Percentiles rank a stretch among this genome's conserved stretches.
Evolutionary conservation across 208 protist genomes (phyloP).

Genomic region (Trypanosoma caninum): DNA sequence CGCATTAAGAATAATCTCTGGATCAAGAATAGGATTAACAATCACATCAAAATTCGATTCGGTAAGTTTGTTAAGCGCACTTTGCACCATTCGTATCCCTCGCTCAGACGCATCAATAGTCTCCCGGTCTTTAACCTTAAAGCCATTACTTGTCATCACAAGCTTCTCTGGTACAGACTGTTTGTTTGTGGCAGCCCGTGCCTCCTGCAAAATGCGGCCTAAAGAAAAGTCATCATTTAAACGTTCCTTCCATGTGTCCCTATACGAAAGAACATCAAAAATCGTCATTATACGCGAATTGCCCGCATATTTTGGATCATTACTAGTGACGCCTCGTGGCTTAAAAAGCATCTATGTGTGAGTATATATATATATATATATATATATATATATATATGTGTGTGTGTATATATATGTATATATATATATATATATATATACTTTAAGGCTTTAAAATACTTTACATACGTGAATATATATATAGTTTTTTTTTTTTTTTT

Average conservation of each 20-base stretch:
- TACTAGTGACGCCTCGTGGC: constrained; percentile 39
- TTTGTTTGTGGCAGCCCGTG: constrained; percentile 52
- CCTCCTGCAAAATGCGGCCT: constrained; percentile 48
- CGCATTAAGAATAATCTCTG: constrained; percentile 67
- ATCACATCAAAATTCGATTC: constrained; percentile 81
- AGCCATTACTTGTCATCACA: constrained; percentile 80
- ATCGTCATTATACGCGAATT: constrained; percentile 76
- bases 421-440: neutral
- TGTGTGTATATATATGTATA: neutral
- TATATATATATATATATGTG: constrained; percentile 9
- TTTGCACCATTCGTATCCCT: constrained; percentile 71
- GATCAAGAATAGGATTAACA: constrained; percentile 50
- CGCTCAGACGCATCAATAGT: constrained; percentile 69
- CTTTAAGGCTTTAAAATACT: constrained; percentile 48
- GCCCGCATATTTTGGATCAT: constrained; percentile 60
- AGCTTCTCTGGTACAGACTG: constrained; percentile 72
- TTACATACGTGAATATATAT: neutral
- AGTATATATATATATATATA: constrained; percentile 4
- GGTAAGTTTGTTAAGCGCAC: constrained; percentile 85
- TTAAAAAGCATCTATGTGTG: constrained; percentile 63
- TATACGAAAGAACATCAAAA: constrained; percentile 69
- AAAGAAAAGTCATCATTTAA: constrained; percentile 66
- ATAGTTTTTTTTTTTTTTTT: neutral
- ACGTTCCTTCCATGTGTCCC: constrained; percentile 75
- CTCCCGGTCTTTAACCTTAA: constrained; percentile 63